Percentiles rank a stretch among this genome's conserved stretches.
Conservation (phyloP, 192 early-diverging fungal genomes). For the Gonapodya prolifera region DNA sequence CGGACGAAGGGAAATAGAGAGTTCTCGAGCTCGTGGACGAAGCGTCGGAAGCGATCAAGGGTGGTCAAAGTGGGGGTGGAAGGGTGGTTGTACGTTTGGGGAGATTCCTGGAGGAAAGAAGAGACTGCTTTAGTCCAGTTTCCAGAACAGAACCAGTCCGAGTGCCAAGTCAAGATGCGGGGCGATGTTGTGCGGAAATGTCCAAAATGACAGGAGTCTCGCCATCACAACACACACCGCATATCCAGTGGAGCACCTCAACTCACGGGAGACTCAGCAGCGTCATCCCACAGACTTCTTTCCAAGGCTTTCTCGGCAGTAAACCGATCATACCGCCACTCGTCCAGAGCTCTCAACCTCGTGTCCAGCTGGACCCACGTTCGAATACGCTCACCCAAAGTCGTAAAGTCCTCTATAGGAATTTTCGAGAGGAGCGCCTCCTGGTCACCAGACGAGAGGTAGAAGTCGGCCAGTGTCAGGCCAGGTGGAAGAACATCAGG, state of each 20-base stretch:
- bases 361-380: not conserved
- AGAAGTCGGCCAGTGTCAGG: not conserved
- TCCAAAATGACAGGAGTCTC: too few relatives aligned
- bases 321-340: not conserved
- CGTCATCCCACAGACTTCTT: too few relatives aligned
- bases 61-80: not conserved
- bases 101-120: too few relatives aligned
- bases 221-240: too few relatives aligned
- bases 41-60: constrained; percentile 1
- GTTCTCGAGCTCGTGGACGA: not conserved
- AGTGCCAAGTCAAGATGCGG: too few relatives aligned
- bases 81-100: too few relatives aligned
- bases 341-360: not conserved
- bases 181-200: too few relatives aligned
- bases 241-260: too few relatives aligned
- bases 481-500: not conserved
- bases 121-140: too few relatives aligned
- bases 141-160: too few relatives aligned
- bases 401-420: not conserved
- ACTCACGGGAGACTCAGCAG: too few relatives aligned
- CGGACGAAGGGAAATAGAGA: not conserved
- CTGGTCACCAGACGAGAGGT: not conserved
- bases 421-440: not conserved
- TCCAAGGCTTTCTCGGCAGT: too few relatives aligned
- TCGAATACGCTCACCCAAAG: not conserved